Evolutionary conservation across 2,329 filamentous ascomycete species (phyloP), one percentile per base, ranked within the genome.

Genomic region (Chaetomiaceae sp.): DNA sequence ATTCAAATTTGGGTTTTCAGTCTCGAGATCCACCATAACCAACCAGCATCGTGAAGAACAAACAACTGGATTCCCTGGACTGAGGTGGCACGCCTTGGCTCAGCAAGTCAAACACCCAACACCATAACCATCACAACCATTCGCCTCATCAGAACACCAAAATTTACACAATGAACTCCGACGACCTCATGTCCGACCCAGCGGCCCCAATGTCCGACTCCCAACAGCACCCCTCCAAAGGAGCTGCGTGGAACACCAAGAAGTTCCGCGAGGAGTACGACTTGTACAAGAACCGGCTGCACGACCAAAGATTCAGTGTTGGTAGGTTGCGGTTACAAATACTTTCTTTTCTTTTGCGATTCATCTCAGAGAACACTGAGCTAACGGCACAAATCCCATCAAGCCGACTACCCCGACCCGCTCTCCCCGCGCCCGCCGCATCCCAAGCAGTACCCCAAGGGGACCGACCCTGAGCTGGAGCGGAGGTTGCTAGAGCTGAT

Each of bases 321-420:
- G 67, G 78, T 79, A 64, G 60, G 73, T 56, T 3, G 19, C 59
- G 4, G 22, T 40, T 20, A 3, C 27, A 31, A n/a, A 31, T 12
- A 27, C 27, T 58, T 15, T 20, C 8, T 22, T 12, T 11, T 33
- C 15, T n/a, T 4, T 12, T 38, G 14, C 9, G 22, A 27, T 33
- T 48, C 4, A 7, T 12, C 8, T 11, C 9, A 22, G 22, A 31
- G 9, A 44, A 20, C 25, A 43, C 6, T 23, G 3, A 6, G 7
- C 17, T 22, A 19, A 42, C 4, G 19, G n/a, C 23, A 11, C 25
- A 4, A 36, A 19, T 8, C 9, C 7, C 5, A 19, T 37, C 20
- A 43, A 69, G 68, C 64, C 49, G 69, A 74, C 34, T 78, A 75
- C 47, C 70, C 71, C 7, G 77, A 81, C 54, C 78, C 78, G 29